These are phyloP conservation scores for Podospora sp. DNA, from an alignment of 495 filamentous ascomycete species.

Conservation along the genomic window DNA sequence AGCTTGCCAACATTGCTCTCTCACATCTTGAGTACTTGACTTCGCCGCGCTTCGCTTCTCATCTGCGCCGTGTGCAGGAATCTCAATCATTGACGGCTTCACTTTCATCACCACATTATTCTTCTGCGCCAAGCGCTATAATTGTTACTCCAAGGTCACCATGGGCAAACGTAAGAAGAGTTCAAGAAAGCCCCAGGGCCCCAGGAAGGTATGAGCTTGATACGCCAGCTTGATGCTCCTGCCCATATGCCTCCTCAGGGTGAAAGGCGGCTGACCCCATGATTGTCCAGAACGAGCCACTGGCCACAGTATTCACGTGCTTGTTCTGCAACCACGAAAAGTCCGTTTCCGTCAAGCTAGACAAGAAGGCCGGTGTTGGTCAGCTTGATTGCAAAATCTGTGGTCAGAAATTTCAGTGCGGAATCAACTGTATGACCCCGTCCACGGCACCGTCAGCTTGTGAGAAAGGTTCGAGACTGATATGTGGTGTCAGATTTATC, in stretches of 20 bases:
- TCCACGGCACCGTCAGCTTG: not conserved
- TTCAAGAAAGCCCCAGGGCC: slow-evolving; percentile 15
- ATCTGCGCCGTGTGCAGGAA: not conserved
- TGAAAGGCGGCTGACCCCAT: not conserved
- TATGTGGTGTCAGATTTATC: slow-evolving; percentile 66
- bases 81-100: not conserved
- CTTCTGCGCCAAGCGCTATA: not conserved
- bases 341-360: slow-evolving; percentile 81
- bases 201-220: not conserved
- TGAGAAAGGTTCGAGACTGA: not conserved
- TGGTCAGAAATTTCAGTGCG: slow-evolving; percentile 88
- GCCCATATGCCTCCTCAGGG: not conserved
- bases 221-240: not conserved
- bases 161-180: slow-evolving; percentile 22
- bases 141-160: not conserved
- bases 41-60: not conserved
- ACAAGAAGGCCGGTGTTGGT: slow-evolving; percentile 87
- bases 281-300: slow-evolving; percentile 69
- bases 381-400: slow-evolving; percentile 87
- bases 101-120: not conserved
- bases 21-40: not conserved
- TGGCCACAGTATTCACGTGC: slow-evolving; percentile 89
- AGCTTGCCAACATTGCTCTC: not conserved
- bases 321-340: slow-evolving; percentile 98
- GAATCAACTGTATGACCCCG: slow-evolving; percentile 77